phyloP scores from a whole-genome alignment of 306 rosid genomes.

The Mucuna pruriens region DNA sequence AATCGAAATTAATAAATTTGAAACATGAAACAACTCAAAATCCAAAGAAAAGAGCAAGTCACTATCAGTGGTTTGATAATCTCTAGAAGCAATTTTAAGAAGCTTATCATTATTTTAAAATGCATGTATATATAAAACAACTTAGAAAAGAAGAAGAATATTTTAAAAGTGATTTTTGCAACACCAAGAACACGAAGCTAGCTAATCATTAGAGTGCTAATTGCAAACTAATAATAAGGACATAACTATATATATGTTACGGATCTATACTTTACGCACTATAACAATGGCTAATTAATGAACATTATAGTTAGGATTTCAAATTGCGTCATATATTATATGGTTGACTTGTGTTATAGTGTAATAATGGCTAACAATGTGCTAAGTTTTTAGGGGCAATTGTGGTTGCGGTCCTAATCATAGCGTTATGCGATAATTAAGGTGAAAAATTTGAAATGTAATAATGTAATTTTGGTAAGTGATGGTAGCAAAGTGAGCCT shows the following conservation, averaged over 20 bases:
- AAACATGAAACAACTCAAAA: neutral
- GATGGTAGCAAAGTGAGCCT: neutral
- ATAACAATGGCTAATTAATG: neutral
- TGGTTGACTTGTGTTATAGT: neutral
- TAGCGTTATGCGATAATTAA: neutral
- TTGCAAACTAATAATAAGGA: no score
- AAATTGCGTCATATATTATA: neutral
- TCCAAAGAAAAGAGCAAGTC: neutral
- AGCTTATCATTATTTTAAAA: neutral
- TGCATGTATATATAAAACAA: neutral
- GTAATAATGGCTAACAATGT: neutral
- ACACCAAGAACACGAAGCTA: neutral
- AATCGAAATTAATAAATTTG: neutral
- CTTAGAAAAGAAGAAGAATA: neutral
- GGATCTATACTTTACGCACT: neutral
- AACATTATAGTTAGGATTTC: neutral
- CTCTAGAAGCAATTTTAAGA: neutral
- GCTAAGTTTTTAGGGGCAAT: neutral
- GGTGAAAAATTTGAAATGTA: neutral
- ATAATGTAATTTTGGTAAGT: neutral
- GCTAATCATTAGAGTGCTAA: neutral
- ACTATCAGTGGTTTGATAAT: neutral
- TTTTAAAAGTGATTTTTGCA: neutral
- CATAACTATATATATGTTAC: neutral
- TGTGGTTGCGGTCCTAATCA: neutral